Evolutionary conservation across 176 grass and related monocot genomes (phyloP), one percentile per base, ranked within the genome.

Genomic region (Saccharum officinarum): DNA sequence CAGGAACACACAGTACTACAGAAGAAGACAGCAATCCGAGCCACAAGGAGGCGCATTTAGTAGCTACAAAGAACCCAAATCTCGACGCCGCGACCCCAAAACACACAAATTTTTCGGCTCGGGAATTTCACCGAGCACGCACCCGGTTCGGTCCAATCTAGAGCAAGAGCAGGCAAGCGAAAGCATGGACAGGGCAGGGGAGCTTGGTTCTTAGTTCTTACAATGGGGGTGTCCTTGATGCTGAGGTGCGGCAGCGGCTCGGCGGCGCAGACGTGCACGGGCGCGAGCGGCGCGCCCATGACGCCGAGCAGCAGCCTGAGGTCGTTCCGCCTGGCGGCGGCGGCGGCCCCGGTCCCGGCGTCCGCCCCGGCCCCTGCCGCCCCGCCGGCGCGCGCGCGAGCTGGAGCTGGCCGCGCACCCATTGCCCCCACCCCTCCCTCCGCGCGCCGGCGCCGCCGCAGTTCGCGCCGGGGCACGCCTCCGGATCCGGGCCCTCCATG

Each of bases 191-290:
- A 9, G 65, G 2, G 8, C 20, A 14, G 39, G 71, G 3, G 60
- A 52, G 67, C 12, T 57, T 59, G 18, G 52, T 47, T 47, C 1
- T 14, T 50, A 7, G 40, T 73, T 14, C 94, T 96, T 68, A 93
- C 94, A 78, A 96, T 96, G 80, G 94, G 94, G 60, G 94, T 93
- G 83, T 96, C 94, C 82, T 96, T 96, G 41, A 96, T 84, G 83
- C 91, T 93, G 91, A 96, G 94, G 86, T 96, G 91, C 70, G 94
- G 94, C 37, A 96, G 72, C 33, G 94, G 94, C 77, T 96, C 94
- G 12, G 89, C 84, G 16, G 91, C 94, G 82, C 86, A 89, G 84
- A 91, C 94, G 82, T 93, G 91, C 18, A 96, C 80, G 14, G 91
- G 94, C 4, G 91, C 91, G 49, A 96, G 94, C 60, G 94, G 91